These are phyloP conservation scores for Albugo candida DNA, from an alignment of 352 stramenopile species.

Conservation along the genomic window DNA sequence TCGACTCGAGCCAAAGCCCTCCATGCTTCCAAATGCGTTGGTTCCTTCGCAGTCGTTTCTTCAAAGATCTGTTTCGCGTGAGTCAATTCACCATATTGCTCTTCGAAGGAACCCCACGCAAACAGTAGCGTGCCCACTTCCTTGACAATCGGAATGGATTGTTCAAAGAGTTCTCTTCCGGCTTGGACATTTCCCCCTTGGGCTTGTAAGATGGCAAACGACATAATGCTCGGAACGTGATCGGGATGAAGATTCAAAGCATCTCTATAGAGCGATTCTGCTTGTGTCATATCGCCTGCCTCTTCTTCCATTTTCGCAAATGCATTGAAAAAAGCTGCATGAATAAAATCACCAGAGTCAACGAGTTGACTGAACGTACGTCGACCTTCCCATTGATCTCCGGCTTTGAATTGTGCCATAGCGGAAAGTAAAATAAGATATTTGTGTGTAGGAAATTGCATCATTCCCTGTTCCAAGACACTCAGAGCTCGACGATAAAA, in stretches of 20 bases:
- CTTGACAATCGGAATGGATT: conserved; percentile 1
- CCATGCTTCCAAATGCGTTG: conserved; percentile 47
- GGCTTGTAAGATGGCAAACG: conserved; percentile 42
- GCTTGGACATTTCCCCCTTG: conserved; percentile 13
- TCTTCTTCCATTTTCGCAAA: conserved; percentile 75
- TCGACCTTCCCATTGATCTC: conserved; percentile 11
- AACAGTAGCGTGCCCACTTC: conserved; percentile 34
- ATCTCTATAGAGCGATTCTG: conserved; percentile 37
- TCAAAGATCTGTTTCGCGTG: conserved; percentile 56
- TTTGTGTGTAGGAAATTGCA: conserved; percentile 57
- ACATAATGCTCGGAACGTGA: conserved; percentile 62
- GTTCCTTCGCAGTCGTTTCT: conserved; percentile 44
- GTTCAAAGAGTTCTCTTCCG: not conserved
- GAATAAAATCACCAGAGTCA: conserved; percentile 29
- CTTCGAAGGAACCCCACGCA: conserved; percentile 59
- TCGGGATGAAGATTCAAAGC: conserved; percentile 36
- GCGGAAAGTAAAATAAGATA: conserved; percentile 59
- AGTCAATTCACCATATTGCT: conserved; percentile 38
- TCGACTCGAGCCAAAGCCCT: conserved; percentile 44
- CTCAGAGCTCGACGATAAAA: conserved; percentile 54
- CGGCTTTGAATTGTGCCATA: conserved; percentile 62
- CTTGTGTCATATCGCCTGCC: conserved; percentile 43
- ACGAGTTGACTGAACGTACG: not conserved
- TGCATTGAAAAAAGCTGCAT: conserved; percentile 59
- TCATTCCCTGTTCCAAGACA: conserved; percentile 39